Conservation (phyloP, 2,329 filamentous ascomycete species). For the Sphaerulina populicola region DNA sequence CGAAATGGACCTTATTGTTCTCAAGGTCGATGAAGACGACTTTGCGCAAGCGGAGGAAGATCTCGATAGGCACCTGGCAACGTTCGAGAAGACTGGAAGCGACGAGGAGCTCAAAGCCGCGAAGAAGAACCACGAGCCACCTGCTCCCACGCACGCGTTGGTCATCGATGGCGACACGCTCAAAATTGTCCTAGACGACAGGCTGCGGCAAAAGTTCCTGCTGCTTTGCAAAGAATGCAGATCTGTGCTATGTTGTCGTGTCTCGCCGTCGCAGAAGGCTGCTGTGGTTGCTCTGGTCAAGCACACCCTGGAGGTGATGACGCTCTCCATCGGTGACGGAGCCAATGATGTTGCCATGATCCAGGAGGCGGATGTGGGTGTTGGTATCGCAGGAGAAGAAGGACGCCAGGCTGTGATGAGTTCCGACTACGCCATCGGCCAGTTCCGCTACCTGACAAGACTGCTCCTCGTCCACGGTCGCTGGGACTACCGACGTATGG, state of each 20-base stretch:
- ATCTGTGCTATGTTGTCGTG: slow-evolving; percentile 92
- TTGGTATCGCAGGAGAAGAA: slow-evolving; percentile 89
- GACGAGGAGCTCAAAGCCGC: slow-evolving; percentile 77
- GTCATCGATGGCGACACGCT: slow-evolving; percentile 93
- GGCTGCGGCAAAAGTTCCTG: slow-evolving; percentile 82
- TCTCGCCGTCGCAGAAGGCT: slow-evolving; percentile 93
- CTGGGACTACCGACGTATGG: slow-evolving; percentile 92
- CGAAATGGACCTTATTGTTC: slow-evolving; percentile 90
- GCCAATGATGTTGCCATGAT: slow-evolving; percentile 98
- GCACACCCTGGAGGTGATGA: slow-evolving; percentile 90
- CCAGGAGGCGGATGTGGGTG: slow-evolving; percentile 91
- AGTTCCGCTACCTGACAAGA: slow-evolving; percentile 80
- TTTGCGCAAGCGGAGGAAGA: slow-evolving; percentile 57
- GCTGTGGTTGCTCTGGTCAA: slow-evolving; percentile 96
- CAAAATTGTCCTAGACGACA: slow-evolving; percentile 74
- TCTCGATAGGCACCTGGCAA: slow-evolving; percentile 62
- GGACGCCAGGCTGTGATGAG: slow-evolving; percentile 92
- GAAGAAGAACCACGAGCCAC: slow-evolving; percentile 74
- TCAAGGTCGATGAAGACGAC: slow-evolving; percentile 73
- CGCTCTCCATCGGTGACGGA: slow-evolving; percentile 83
- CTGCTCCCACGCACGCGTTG: slow-evolving; percentile 78
- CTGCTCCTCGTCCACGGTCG: slow-evolving; percentile 83
- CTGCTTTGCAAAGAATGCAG: slow-evolving; percentile 95
- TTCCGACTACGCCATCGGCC: slow-evolving; percentile 88
- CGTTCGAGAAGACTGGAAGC: slow-evolving; percentile 72